These are phyloP conservation scores for Metarhizium sp. DNA, from an alignment of 2,329 filamentous ascomycete species.

Conservation along the genomic window DNA sequence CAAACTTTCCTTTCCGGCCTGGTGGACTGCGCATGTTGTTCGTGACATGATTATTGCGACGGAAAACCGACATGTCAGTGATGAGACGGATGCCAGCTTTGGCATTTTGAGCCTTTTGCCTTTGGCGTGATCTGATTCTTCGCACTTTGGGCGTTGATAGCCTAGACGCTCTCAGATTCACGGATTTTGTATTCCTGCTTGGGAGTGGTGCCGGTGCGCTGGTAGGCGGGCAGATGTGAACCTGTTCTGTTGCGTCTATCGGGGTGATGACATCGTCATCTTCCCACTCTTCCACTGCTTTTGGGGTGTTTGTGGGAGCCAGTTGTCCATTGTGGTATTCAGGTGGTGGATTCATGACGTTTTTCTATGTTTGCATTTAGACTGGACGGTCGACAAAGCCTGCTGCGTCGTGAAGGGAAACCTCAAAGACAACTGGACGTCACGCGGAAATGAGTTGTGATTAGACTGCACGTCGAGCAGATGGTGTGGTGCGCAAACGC, in stretches of 20 bases:
- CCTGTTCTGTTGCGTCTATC: conserved; percentile 28
- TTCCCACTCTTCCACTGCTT: conserved; percentile 38
- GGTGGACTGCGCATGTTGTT: conserved; percentile 20
- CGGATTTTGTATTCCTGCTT: conserved; percentile 9
- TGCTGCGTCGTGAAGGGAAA: no score
- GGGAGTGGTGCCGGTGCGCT: conserved; percentile 7
- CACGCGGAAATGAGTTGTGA: no score
- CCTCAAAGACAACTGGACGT: no score
- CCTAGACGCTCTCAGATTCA: conserved; percentile 18
- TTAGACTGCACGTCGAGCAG: not conserved
- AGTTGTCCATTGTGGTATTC: not conserved
- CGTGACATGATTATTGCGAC: conserved; percentile 29
- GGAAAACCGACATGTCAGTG: conserved; percentile 55
- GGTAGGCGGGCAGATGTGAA: conserved; percentile 9
- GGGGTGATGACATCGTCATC: conserved; percentile 35
- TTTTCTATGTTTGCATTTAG: not conserved
- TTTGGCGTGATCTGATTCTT: conserved; percentile 47
- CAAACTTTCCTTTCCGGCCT: conserved; percentile 36
- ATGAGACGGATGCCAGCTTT: conserved; percentile 58
- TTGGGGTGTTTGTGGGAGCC: not conserved
- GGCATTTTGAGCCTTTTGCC: conserved; percentile 51
- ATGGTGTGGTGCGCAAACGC: not conserved
- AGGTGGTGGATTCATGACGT: conserved; percentile 5
- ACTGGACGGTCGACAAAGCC: not conserved
- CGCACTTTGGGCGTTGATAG: conserved; percentile 30